Evolutionary conservation across 805 yeast species (phyloP), one percentile per base, ranked within the genome.

Genomic region (Scheffersomyces stipitis): DNA sequence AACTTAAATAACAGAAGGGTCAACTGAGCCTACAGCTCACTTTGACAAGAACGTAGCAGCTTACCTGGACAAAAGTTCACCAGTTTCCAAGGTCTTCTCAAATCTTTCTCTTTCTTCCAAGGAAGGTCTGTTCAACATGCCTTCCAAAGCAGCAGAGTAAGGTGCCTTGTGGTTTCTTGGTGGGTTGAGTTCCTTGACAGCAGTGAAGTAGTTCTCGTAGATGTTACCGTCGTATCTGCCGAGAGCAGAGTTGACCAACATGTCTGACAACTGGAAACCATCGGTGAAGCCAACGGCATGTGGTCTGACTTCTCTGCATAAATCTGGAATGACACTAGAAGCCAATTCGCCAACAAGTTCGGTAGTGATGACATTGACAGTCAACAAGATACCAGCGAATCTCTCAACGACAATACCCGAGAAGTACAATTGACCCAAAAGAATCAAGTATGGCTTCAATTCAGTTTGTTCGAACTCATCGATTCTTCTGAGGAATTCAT

Each of bases 201-300:
- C 66, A 17, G 54, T 64, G 55, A 82, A 83, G 66, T 88, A 88
- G 59, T 85, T 80, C 54, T 81, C 80, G 66, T 88, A 89, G 38
- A 86, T 81, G 58, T 89, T 82, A 40, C 96, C 96, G 50, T 85
- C 80, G 62, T 75, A 82, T 39, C 71, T 73, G 31, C 96, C 97
- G 40, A 89, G 75, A 4, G 93, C 81, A 0, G 96, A 80, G 59
- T 88, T 86, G 54, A 89, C 73, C 66, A 84, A 76, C 57, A 75
- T 83, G 64, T 89, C 96, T 28, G 87, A 79, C 45, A 84, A 73
- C 62, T 83, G 79, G 71, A 89, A 89, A 1, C 95, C 75, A 62
- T 89, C 97, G 4, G 95, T 84, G 51, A 86, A 70, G 1, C 85
- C 83, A 58, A 87, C 78, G 37, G 83, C 85, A 51, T 83, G 79